phyloP scores from a whole-genome alignment of 164 flowering plant species.

The Stephania cephalantha region DNA sequence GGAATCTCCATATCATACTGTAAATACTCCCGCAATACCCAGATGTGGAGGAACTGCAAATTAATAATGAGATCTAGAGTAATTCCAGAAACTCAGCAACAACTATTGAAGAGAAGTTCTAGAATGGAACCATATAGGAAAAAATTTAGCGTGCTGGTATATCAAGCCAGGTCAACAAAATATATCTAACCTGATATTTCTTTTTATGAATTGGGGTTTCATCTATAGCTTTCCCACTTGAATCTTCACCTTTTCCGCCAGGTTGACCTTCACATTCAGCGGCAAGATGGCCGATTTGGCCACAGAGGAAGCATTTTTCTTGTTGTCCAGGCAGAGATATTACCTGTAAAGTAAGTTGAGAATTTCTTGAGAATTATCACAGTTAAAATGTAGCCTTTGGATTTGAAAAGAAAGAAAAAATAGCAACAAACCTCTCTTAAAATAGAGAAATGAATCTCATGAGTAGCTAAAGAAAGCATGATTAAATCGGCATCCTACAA shows the following conservation, averaged over 20 bases:
- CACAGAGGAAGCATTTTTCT: constrained; percentile 83
- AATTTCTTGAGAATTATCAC: constrained; percentile 11
- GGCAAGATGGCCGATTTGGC: constrained; percentile 89
- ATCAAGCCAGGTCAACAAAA: not conserved
- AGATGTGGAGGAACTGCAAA: constrained; percentile 82
- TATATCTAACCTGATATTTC: constrained; percentile 78
- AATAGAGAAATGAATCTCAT: constrained; percentile 94
- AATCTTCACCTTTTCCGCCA: constrained; percentile 19
- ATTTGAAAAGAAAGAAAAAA: not conserved
- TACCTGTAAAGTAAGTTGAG: constrained; percentile 41
- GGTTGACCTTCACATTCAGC: constrained; percentile 69
- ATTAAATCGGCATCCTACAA: constrained; percentile 94
- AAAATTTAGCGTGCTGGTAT: not conserved
- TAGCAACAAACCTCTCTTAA: constrained; percentile 73
- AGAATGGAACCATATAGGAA: not conserved
- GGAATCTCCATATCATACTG: constrained; percentile 72
- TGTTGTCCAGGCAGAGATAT: constrained; percentile 76
- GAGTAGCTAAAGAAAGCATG: constrained; percentile 91
- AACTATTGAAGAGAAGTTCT: not conserved
- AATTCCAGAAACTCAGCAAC: not conserved
- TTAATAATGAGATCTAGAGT: not conserved
- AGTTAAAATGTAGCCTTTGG: not conserved
- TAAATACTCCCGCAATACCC: constrained; percentile 92
- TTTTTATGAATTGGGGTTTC: constrained; percentile 83
- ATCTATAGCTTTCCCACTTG: constrained; percentile 37